Evolutionary conservation across 768 basidiomycete genomes (phyloP), one percentile per base, ranked within the genome.

Genomic region (Leccinum sublutescens): DNA sequence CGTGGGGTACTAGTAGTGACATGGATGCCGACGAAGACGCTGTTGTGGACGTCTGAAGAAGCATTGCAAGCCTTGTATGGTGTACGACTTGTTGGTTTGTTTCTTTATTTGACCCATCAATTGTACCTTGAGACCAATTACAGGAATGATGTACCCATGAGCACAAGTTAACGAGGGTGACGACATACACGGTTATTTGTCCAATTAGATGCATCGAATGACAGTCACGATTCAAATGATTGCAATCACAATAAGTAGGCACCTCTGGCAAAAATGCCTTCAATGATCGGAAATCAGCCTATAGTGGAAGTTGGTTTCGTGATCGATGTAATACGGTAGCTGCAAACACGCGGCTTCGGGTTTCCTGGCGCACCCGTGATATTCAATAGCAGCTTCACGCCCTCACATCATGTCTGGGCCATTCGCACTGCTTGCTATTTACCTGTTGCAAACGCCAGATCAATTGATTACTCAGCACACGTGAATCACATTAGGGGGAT

Each of bases 41-140:
- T n/a, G 31, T 62, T 65, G 11, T 40, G 17, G 62, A 63, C 54
- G 53, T 61, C 50, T 72, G 60, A 73, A 54, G 47, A 31, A 53
- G 52, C 54, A 38, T 57, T 10, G 31, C 5, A 43, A 47, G 19
- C 40, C 33, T 31, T 57, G 60, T 62, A 60, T 53, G 48, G 56
- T 64, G 57, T 67, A 57, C 48, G 50, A 58, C 51, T 54, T 61
- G 64, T 65, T 69, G 58, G 62, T 61, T 72, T 67, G 54, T 60
- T 59, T 61, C 61, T 17, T 50, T 58, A 43, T 60, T 57, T 53
- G 47, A 45, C 31, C 43, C 48, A 45, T 31, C 51, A 14, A 57
- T 50, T 75, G 72, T 74, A 70, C 15, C 62, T 60, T 71, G 57
- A 57, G 52, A 55, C 23, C 50, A 59, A 19, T 25, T 38, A 7